Percentiles rank a stretch among this genome's conserved stretches.
phyloP scores from a whole-genome alignment of 306 rosid species.

The Pterocarpus macrocarpus region DNA sequence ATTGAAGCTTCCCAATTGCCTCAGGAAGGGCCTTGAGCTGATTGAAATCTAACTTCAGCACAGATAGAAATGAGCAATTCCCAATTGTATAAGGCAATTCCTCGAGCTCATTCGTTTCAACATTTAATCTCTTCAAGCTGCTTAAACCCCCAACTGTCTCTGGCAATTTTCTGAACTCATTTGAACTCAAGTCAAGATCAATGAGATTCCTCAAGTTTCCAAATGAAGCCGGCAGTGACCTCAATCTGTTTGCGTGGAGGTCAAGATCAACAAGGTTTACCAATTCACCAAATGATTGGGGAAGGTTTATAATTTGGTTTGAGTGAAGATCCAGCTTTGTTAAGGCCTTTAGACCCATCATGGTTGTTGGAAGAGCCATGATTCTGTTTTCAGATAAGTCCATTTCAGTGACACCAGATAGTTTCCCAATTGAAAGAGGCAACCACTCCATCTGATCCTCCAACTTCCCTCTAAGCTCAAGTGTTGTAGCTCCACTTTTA shows the following conservation, averaged over 20 bases:
- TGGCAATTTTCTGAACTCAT: constrained; percentile 69
- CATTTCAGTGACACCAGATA: constrained; percentile 67
- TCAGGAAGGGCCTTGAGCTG: constrained; percentile 87
- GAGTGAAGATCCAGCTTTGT: constrained; percentile 85
- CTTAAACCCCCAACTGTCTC: constrained; percentile 70
- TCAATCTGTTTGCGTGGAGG: constrained; percentile 79
- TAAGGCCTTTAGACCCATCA: constrained; percentile 73
- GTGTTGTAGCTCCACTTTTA: constrained; percentile 61
- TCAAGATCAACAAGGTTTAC: constrained; percentile 77
- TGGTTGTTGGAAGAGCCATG: constrained; percentile 86
- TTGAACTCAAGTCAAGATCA: constrained; percentile 82
- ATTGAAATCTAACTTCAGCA: constrained; percentile 79
- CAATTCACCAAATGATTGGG: constrained; percentile 82
- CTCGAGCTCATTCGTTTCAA: constrained; percentile 80
- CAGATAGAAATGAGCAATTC: constrained; percentile 67
- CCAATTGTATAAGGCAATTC: constrained; percentile 87
- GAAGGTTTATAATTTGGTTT: constrained; percentile 88
- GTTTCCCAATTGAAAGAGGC: constrained; percentile 87
- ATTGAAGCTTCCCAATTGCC: constrained; percentile 85
- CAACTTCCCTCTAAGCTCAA: constrained; percentile 84
- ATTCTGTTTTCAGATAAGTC: constrained; percentile 86
- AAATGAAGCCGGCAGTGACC: constrained; percentile 77
- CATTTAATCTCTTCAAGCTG: constrained; percentile 68
- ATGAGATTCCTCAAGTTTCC: constrained; percentile 71
- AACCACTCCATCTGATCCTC: constrained; percentile 87